phyloP scores from a whole-genome alignment of 768 basidiomycete species.

The Mycena capillaripes region DNA sequence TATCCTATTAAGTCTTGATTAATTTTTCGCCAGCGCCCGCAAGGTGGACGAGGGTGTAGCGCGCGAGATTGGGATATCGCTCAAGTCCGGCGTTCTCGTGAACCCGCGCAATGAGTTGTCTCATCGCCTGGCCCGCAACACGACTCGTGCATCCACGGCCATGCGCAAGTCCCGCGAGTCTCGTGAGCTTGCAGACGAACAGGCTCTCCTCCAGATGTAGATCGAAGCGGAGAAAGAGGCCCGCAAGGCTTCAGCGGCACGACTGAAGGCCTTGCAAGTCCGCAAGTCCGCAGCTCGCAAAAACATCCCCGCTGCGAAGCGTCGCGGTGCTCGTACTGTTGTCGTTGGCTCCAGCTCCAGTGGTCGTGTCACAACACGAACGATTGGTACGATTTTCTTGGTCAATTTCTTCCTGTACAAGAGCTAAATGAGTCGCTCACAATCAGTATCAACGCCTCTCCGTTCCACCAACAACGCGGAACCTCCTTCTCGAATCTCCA shows the following conservation, averaged over 20 bases:
- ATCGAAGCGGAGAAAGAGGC: not conserved
- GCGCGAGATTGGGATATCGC: slow-evolving; percentile 11
- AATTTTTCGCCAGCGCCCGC: slow-evolving; percentile 11
- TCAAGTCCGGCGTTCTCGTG: slow-evolving; percentile 26
- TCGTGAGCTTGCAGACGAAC: not conserved
- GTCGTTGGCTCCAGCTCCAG: not conserved
- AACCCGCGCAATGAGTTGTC: slow-evolving; percentile 24
- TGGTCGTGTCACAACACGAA: no score
- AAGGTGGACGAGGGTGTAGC: slow-evolving; percentile 25
- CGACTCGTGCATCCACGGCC: not conserved
- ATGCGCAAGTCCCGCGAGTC: not conserved
- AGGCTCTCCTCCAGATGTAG: not conserved
- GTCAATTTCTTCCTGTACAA: no score
- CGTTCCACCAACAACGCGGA: no score
- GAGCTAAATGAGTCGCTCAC: no score
- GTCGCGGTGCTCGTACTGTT: not conserved
- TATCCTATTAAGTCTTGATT: not conserved
- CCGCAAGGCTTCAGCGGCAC: not conserved
- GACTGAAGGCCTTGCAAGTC: not conserved
- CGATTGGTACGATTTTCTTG: no score
- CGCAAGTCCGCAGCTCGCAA: not conserved
- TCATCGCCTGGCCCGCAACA: not conserved
- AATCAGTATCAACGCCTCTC: no score
- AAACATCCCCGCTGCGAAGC: not conserved
- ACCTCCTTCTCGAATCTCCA: no score